Evolutionary conservation across 306 rosid genomes (phyloP).

Genomic region (Leucaena leucocephala): DNA sequence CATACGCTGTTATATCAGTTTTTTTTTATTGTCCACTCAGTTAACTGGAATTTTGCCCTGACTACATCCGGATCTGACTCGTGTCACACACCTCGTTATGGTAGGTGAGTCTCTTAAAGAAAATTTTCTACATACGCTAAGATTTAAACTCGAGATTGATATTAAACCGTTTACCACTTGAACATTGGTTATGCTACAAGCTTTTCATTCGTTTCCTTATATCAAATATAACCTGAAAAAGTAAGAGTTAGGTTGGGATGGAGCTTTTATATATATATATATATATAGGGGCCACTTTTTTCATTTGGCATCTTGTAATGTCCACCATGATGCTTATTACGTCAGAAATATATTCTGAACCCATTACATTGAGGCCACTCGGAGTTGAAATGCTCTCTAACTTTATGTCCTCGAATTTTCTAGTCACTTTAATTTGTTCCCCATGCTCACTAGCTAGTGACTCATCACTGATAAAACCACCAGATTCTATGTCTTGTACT

Average conservation of each 20-base stretch:
- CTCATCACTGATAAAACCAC: slow-evolving; percentile 27
- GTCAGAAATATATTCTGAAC: slow-evolving; percentile 48
- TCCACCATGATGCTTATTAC: slow-evolving; percentile 50
- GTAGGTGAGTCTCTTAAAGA: no score
- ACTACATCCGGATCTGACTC: no score
- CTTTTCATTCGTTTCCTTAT: slow-evolving; percentile 25
- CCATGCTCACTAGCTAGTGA: not conserved
- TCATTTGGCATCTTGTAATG: slow-evolving; percentile 35
- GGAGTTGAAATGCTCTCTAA: slow-evolving; percentile 48
- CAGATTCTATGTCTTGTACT: slow-evolving; percentile 36
- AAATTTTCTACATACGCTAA: no score
- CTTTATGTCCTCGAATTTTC: slow-evolving; percentile 41
- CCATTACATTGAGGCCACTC: slow-evolving; percentile 39
- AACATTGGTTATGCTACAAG: no score
- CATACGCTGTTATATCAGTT: slow-evolving; percentile 33
- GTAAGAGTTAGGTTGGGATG: slow-evolving; percentile 6
- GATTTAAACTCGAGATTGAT: no score
- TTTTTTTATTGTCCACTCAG: no score
- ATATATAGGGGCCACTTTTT: slow-evolving; percentile 30
- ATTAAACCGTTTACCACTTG: no score
- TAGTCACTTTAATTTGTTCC: slow-evolving; percentile 26
- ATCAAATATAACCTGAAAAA: slow-evolving; percentile 25
- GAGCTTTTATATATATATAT: not conserved
- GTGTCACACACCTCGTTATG: no score
- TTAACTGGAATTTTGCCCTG: no score